Conservation (phyloP, 257 asterid genomes). For the Nicotiana paniculata region DNA sequence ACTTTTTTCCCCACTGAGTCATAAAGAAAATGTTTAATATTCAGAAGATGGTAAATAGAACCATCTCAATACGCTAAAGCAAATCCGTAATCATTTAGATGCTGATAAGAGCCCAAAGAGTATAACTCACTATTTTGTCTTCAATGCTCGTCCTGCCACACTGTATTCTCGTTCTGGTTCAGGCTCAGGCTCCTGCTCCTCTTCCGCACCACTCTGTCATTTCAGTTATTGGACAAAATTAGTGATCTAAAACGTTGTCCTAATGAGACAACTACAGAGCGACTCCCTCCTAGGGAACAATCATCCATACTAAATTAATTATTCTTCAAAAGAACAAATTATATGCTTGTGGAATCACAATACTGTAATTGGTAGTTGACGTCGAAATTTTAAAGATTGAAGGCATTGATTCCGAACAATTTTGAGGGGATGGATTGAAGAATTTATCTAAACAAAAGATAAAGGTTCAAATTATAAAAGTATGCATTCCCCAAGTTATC, state of each 20-base stretch:
- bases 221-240: constrained; percentile 17
- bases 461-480: not conserved
- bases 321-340: not conserved
- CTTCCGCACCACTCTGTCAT: constrained; percentile 54
- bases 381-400: not conserved
- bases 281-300: constrained; percentile 2
- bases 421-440: not conserved
- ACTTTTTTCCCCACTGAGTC: not conserved
- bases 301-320: not conserved
- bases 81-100: not conserved
- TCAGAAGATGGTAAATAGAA: not conserved
- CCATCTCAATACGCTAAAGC: not conserved
- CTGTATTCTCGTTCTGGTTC: constrained; percentile 72
- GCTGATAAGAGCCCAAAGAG: constrained; percentile 4
- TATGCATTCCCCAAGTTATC: not conserved
- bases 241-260: not conserved
- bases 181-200: constrained; percentile 50
- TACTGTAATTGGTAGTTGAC: not conserved
- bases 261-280: not conserved
- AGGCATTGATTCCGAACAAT: not conserved
- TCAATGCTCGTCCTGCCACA: constrained; percentile 74
- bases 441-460: not conserved
- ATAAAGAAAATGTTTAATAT: not conserved
- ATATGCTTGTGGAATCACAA: constrained; percentile 2
- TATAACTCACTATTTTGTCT: constrained; percentile 78